Percentiles rank a stretch among this genome's conserved stretches.
Conservation (phyloP, 2,329 filamentous ascomycete species). For the Neonectria neomacrospora region DNA sequence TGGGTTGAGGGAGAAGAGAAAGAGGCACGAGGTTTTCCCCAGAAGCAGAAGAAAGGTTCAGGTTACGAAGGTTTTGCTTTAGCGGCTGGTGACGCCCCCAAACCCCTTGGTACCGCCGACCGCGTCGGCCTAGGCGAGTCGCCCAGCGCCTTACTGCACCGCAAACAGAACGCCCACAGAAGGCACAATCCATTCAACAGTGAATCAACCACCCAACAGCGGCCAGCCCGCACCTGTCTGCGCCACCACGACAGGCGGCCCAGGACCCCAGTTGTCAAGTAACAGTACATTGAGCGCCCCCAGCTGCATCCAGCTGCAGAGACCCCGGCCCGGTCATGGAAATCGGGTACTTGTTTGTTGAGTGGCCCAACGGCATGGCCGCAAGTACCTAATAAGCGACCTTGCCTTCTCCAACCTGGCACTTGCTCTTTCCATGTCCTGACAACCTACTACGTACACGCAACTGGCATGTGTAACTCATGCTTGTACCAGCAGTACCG, state of each 20-base stretch:
- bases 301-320: slow-evolving; percentile 3
- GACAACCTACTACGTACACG: no score
- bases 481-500: slow-evolving; percentile 19
- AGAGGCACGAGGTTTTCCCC: slow-evolving; percentile 52
- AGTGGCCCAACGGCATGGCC: slow-evolving; percentile 38
- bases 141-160: slow-evolving; percentile 36
- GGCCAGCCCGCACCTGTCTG: slow-evolving; percentile 8
- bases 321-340: neutral
- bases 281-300: slow-evolving; percentile 5
- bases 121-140: slow-evolving; percentile 32
- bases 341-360: slow-evolving; percentile 29
- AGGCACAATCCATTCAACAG: slow-evolving; percentile 10
- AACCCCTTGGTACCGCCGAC: slow-evolving; percentile 22
- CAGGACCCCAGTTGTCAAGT: neutral
- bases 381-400: slow-evolving; percentile 31
- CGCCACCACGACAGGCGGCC: slow-evolving; percentile 3
- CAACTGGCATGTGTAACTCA: slow-evolving; percentile 29
- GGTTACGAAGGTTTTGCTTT: slow-evolving; percentile 54
- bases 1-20: slow-evolving; percentile 45
- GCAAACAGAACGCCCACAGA: slow-evolving; percentile 41
- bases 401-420: slow-evolving; percentile 2
- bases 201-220: slow-evolving; percentile 9
- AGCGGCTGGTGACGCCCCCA: slow-evolving; percentile 47
- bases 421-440: slow-evolving; percentile 30
- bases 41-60: slow-evolving; percentile 50